Evolutionary conservation across 805 yeast species (phyloP).

Genomic region (Metschnikowia aberdeeniae): DNA sequence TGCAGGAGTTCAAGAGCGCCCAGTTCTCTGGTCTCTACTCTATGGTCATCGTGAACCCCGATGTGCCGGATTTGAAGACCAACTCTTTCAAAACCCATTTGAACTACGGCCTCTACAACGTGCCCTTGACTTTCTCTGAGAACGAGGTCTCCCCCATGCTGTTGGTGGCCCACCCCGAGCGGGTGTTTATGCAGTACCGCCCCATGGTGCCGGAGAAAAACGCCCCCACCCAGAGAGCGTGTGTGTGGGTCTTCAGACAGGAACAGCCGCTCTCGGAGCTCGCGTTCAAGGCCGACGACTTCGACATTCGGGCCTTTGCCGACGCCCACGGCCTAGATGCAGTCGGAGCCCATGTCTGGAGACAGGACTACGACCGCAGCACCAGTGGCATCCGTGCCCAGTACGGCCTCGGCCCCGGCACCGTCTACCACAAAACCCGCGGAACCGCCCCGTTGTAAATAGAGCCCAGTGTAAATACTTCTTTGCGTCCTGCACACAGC

Average conservation of each 20-base stretch:
- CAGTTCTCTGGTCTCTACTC: constrained; percentile 57
- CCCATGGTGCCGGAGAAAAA: constrained; percentile 93
- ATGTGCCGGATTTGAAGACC: constrained; percentile 68
- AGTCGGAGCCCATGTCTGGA: constrained; percentile 90
- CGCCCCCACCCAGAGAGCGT: constrained; percentile 73
- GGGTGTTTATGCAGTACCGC: constrained; percentile 49
- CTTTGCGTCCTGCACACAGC: neutral
- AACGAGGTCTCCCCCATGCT: constrained; percentile 49
- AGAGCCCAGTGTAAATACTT: neutral
- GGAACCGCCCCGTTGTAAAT: constrained; percentile 26
- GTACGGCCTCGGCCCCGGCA: constrained; percentile 72
- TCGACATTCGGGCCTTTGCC: constrained; percentile 71
- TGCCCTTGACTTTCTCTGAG: constrained; percentile 55
- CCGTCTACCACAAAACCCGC: constrained; percentile 67
- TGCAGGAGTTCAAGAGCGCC: constrained; percentile 59
- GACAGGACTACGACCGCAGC: constrained; percentile 77
- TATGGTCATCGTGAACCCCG: constrained; percentile 83
- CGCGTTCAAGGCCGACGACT: constrained; percentile 41
- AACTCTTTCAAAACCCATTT: constrained; percentile 70
- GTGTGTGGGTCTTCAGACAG: constrained; percentile 90
- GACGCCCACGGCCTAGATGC: constrained; percentile 55
- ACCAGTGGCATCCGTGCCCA: constrained; percentile 62
- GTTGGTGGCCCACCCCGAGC: constrained; percentile 31
- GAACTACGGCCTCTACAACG: constrained; percentile 73
- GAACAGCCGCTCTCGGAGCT: constrained; percentile 13